Percentiles rank a stretch among this genome's conserved stretches.
Conservation (phyloP, 768 basidiomycete species). For the Daedaleopsis nitida region DNA sequence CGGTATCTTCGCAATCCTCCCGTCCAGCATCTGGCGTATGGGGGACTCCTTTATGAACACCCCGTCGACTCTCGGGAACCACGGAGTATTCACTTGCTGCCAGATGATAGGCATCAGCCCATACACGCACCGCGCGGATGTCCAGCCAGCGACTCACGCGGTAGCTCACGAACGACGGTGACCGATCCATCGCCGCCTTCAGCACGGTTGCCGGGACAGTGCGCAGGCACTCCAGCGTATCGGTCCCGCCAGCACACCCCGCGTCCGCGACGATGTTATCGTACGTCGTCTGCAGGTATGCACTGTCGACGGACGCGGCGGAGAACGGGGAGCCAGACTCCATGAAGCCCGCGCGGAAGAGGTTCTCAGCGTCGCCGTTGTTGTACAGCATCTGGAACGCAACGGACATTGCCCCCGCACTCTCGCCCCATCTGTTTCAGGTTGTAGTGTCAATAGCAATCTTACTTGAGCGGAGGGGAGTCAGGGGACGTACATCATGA, state of each 20-base stretch:
- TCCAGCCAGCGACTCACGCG: constrained; percentile 30
- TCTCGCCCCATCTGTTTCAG: constrained; percentile 34
- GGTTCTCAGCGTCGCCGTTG: constrained; percentile 21
- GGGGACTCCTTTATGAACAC: constrained; percentile 19
- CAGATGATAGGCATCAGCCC: not conserved
- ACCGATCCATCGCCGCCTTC: constrained; percentile 34
- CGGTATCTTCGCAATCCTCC: constrained; percentile 18
- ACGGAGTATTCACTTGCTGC: constrained; percentile 3
- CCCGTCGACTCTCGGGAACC: constrained; percentile 21
- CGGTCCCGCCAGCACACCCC: constrained; percentile 34
- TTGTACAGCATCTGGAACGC: constrained; percentile 29
- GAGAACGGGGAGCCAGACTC: constrained; percentile 8
- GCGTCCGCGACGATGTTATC: constrained; percentile 41
- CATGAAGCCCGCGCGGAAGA: constrained; percentile 42
- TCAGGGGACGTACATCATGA: constrained; percentile 40
- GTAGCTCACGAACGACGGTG: constrained; percentile 33
- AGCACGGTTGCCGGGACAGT: constrained; percentile 34
- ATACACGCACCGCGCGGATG: fast-evolving
- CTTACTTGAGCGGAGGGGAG: too few species aligned
- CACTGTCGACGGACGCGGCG: not conserved
- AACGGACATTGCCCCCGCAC: constrained; percentile 38
- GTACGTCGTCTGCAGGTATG: constrained; percentile 27
- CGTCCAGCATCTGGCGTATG: constrained; percentile 8
- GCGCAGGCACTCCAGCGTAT: constrained; percentile 46
- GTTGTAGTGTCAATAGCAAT: constrained; percentile 27